Evolutionary conservation across 305 asterid genomes (phyloP).

Genomic region (Solanum chacoense): DNA sequence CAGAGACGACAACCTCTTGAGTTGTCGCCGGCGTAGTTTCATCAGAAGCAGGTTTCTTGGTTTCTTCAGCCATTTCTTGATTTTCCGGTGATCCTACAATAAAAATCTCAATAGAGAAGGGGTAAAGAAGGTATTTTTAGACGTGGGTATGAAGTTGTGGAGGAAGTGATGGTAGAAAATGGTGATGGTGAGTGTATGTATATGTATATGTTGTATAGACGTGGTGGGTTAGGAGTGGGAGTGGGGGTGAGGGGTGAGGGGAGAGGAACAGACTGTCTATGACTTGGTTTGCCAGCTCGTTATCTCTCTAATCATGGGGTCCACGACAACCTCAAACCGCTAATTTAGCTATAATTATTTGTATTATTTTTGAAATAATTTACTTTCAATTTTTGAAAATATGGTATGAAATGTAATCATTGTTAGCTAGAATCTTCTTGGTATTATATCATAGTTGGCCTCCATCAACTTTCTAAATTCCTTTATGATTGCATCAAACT

Average conservation of each 20-base stretch:
- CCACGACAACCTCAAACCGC: conserved; percentile 20
- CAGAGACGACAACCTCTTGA: not conserved
- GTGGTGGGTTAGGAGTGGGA: not conserved
- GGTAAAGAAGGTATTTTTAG: not conserved
- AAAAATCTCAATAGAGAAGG: not conserved
- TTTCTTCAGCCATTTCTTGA: conserved; percentile 66
- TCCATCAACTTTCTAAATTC: not conserved
- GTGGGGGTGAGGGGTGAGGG: not conserved
- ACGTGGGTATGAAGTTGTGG: not conserved
- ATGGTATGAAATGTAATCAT: not conserved
- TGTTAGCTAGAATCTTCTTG: conserved; percentile 7
- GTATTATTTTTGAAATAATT: not conserved
- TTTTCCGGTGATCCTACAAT: not conserved
- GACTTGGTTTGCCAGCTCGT: conserved; percentile 29
- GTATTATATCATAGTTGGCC: not conserved
- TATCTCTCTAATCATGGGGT: conserved; percentile 18
- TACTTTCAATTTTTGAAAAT: not conserved
- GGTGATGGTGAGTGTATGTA: not conserved
- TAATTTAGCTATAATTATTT: conserved; percentile 1
- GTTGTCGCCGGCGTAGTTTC: conserved; percentile 19
- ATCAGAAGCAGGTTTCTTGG: conserved; percentile 35
- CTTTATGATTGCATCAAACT: not conserved
- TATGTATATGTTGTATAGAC: not conserved
- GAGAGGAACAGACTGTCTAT: conserved; percentile 20
- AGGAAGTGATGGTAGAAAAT: not conserved